Base-by-base conservation (phyloP, 1,139 yeast species). In the Pichia sp. region DNA sequence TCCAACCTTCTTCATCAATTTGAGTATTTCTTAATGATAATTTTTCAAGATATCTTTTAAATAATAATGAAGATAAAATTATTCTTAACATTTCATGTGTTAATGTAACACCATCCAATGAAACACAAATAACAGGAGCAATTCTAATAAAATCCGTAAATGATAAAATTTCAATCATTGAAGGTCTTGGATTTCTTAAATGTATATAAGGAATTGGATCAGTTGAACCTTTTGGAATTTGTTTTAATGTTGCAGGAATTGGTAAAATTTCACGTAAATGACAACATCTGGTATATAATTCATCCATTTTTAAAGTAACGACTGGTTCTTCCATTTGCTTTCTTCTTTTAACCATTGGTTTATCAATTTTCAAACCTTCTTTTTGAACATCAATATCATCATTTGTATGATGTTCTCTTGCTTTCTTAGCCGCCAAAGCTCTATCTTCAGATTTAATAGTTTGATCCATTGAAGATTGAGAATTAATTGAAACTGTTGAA, bases 241-340 rank as follows among this genome's bases (percentile, higher is more conserved):
- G 93, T 54, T 81, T 83, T 53, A 87, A 61, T 0, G 94, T 87
- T 0, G 95, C 95, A 1, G 95, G 94, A 46, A 89, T 88, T 1
- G 97, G 97, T 50, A 89, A 64, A 41, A 89, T 89, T 56, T 89
- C 97, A 41, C 97, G 70, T 47, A 89, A 68, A 62, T 89, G 97
- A 56, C 96, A 89, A 59, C 96, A 88, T 50, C 96, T 68, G 0
- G 96, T 86, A 60, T 89, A 89, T 14, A 89, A 68, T 32, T 79
- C 75, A 53, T 85, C 94, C 41, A 80, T 68, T 28, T 61, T 61
- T 34, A 60, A 46, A 6, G 64, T 61, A 5, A 69, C 62, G 60
- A 72, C 66, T 1, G 80, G 79, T 43, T 68, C 72, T 32, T 74
- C 80, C 50, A 75, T 74, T 9, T 59, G 57, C 52, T 62, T 55